Percentiles rank a stretch among this genome's conserved stretches.
Evolutionary conservation across 495 filamentous ascomycete genomes (phyloP).

Genomic region (Astrothelium subdiscretum): DNA sequence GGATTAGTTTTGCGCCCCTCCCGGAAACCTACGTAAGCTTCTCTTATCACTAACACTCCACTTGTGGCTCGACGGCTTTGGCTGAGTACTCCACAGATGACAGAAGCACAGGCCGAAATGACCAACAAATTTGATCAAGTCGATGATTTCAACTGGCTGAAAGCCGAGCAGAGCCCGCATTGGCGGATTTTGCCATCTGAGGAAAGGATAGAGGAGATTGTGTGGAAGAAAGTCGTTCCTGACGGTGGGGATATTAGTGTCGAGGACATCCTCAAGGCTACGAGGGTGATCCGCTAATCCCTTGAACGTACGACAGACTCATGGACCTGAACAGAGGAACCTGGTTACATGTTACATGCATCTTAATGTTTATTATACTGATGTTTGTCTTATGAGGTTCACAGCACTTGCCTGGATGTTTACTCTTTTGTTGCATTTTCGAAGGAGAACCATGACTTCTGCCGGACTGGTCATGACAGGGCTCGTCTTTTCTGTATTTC

Average conservation of each 20-base stretch:
- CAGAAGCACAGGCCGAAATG: slow-evolving; percentile 13
- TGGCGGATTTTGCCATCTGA: slow-evolving; percentile 59
- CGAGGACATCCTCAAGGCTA: slow-evolving; percentile 54
- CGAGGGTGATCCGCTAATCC: slow-evolving; percentile 6
- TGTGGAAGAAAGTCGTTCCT: slow-evolving; percentile 61
- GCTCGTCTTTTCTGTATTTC: no score
- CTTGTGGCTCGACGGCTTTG: background rate
- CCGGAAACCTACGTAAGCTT: slow-evolving; percentile 53
- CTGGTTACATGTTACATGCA: background rate
- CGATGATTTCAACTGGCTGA: slow-evolving; percentile 97
- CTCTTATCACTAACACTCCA: background rate
- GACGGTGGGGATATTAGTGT: slow-evolving; percentile 49
- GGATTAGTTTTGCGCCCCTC: slow-evolving; percentile 67
- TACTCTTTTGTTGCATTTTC: background rate
- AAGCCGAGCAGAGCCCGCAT: slow-evolving; percentile 73
- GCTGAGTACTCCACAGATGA: slow-evolving; percentile 5
- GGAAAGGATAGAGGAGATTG: slow-evolving; percentile 46
- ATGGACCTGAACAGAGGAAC: background rate
- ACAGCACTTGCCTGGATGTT: background rate
- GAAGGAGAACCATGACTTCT: background rate
- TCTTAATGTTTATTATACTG: background rate
- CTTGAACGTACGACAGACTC: background rate
- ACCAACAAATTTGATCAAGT: slow-evolving; percentile 75
- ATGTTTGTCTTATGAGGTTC: background rate
- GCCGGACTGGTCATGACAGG: background rate